Evolutionary conservation across 1,284 basidiomycete genomes (phyloP).

Genomic region (Vanrija humicola): DNA sequence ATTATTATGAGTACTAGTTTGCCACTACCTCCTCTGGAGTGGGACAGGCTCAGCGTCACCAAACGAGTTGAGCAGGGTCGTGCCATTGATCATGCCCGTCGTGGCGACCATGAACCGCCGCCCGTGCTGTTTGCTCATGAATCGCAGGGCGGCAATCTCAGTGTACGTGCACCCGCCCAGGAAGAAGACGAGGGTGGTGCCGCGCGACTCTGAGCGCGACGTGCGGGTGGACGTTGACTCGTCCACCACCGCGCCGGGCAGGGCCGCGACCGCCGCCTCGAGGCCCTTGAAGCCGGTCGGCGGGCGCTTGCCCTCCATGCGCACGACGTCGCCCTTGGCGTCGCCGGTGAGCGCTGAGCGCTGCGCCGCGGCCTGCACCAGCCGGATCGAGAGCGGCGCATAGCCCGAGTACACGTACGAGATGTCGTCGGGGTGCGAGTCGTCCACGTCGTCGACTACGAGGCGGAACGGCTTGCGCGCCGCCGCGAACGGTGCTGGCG

Average conservation of each 20-base stretch:
- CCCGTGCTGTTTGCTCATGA: slow-evolving; percentile 80
- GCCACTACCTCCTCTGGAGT: background rate
- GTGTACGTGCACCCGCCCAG: slow-evolving; percentile 97
- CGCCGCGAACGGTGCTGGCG: slow-evolving; percentile 58
- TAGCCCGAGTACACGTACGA: slow-evolving; percentile 96
- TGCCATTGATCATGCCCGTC: slow-evolving; percentile 78
- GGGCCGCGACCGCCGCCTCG: slow-evolving; percentile 75
- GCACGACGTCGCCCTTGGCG: slow-evolving; percentile 49
- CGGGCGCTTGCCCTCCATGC: slow-evolving; percentile 48
- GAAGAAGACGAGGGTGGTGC: slow-evolving; percentile 92
- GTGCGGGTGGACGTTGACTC: slow-evolving; percentile 29
- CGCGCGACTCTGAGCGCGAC: background rate
- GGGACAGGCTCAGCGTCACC: slow-evolving; percentile 14
- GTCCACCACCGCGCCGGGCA: slow-evolving; percentile 84
- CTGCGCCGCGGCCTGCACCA: slow-evolving; percentile 88
- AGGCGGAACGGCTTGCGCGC: slow-evolving; percentile 83
- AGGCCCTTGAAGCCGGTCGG: slow-evolving; percentile 96
- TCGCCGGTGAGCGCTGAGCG: slow-evolving; percentile 65
- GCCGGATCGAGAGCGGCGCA: slow-evolving; percentile 83
- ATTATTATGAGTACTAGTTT: background rate
- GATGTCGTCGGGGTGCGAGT: slow-evolving; percentile 75
- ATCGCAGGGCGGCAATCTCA: slow-evolving; percentile 89
- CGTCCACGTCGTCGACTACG: slow-evolving; percentile 80
- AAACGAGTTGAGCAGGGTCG: slow-evolving; percentile 25
- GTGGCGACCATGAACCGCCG: slow-evolving; percentile 77